Conservation (phyloP, 2,329 filamentous ascomycete species). For the Cladosporium sp. region DNA sequence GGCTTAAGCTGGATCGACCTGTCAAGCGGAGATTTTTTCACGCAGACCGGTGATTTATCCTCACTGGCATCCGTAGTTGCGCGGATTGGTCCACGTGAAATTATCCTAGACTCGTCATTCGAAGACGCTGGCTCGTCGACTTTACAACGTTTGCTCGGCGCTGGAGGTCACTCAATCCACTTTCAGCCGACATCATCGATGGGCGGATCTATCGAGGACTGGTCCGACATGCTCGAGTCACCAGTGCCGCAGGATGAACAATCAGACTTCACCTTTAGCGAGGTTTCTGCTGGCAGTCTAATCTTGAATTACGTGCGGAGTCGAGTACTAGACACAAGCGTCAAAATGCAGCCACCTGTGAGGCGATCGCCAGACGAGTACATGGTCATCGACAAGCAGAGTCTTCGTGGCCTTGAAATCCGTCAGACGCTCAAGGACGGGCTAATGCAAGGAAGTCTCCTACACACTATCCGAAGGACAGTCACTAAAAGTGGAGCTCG, state of each 20-base stretch:
- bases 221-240: constrained; percentile 75
- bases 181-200: constrained; percentile 56
- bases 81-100: constrained; percentile 79
- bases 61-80: constrained; percentile 79
- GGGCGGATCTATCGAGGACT: constrained; percentile 47
- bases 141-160: constrained; percentile 34
- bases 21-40: constrained; percentile 92
- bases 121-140: constrained; percentile 48
- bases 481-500: constrained; percentile 89
- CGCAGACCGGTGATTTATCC: constrained; percentile 70
- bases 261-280: constrained; percentile 62
- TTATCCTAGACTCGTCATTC: constrained; percentile 65
- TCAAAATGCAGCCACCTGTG: constrained; percentile 81
- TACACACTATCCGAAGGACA: constrained; percentile 86
- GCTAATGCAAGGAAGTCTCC: constrained; percentile 74
- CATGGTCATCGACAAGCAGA: constrained; percentile 92
- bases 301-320: constrained; percentile 83
- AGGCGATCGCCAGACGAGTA: constrained; percentile 72
- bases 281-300: constrained; percentile 74
- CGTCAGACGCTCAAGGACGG: constrained; percentile 82
- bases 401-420: constrained; percentile 84
- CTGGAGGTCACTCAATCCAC: constrained; percentile 66
- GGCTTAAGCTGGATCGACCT: constrained; percentile 93
- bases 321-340: constrained; percentile 72
- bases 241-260: constrained; percentile 58